Percentiles rank a stretch among this genome's conserved stretches.
Conservation (phyloP, 768 basidiomycete species). For the Tulasnella sp. region DNA sequence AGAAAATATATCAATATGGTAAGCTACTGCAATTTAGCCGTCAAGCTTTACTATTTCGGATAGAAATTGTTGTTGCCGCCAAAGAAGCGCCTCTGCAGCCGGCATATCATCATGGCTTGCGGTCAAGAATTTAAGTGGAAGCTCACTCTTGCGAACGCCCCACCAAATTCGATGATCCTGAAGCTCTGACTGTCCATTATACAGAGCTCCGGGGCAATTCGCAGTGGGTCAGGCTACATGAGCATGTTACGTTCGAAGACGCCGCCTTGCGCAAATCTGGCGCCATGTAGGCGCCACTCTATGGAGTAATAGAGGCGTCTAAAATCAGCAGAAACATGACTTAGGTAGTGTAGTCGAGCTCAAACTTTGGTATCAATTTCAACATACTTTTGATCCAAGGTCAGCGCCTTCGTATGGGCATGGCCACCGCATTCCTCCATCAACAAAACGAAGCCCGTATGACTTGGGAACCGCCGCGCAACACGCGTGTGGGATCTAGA, state of each 20-base stretch:
- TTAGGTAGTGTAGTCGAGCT: background rate
- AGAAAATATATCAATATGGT: no score
- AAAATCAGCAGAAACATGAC: background rate
- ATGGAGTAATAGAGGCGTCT: background rate
- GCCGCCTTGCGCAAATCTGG: slow-evolving; percentile 7
- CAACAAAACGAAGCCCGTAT: no score
- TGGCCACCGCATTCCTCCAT: slow-evolving; percentile 9
- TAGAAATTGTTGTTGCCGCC: no score
- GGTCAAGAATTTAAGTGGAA: no score
- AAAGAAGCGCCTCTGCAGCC: no score
- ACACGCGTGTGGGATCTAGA: background rate
- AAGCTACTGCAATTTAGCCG: no score
- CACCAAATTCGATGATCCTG: slow-evolving; percentile 16
- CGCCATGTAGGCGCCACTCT: background rate
- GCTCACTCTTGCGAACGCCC: no score
- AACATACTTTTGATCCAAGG: no score
- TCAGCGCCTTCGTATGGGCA: background rate
- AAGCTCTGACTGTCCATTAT: slow-evolving; percentile 4
- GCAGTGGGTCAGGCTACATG: slow-evolving; percentile 13
- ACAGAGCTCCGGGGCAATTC: background rate
- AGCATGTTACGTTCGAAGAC: slow-evolving; percentile 10
- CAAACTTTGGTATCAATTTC: background rate
- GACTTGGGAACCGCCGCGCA: no score
- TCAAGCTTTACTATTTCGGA: no score
- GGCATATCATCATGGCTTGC: no score